Conservation (phyloP, 768 basidiomycete genomes). For the Scleroderma bovista region DNA sequence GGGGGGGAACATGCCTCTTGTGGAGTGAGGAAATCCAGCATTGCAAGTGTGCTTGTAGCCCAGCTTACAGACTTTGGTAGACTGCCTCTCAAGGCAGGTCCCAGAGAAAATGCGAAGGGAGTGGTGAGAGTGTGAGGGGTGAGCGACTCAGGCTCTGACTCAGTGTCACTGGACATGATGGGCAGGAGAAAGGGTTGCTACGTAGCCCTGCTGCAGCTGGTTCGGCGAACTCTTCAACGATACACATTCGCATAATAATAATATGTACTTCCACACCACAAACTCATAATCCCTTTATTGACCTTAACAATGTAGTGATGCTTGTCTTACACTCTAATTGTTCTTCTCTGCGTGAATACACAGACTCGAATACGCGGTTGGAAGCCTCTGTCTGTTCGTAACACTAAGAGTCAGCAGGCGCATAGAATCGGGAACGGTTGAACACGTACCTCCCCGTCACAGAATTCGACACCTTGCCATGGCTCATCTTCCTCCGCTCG, state of each 20-base stretch:
- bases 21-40: conserved; percentile 26
- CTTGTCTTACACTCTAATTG: conserved; percentile 50
- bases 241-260: neutral
- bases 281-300: conserved; percentile 47
- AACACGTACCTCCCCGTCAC: conserved; percentile 52
- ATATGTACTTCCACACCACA: neutral
- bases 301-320: conserved; percentile 51
- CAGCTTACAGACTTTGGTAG: conserved; percentile 13
- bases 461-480: conserved; percentile 68
- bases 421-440: neutral
- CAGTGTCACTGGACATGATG: conserved; percentile 48
- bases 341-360: conserved; percentile 56
- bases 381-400: conserved; percentile 53
- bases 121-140: conserved; percentile 9
- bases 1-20: conserved; percentile 17
- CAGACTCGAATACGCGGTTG: conserved; percentile 47
- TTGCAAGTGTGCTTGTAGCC: conserved; percentile 20
- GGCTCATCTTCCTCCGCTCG: conserved; percentile 72
- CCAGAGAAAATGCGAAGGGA: conserved; percentile 15
- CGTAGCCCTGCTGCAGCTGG: no score
- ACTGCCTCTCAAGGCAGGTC: conserved; percentile 8
- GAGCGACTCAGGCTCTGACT: conserved; percentile 36
- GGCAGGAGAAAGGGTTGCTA: no score
- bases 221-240: neutral
- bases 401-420: conserved; percentile 8